Percentiles rank a stretch among this genome's conserved stretches.
phyloP scores from a whole-genome alignment of 2,329 filamentous ascomycete genomes.

The Colletotrichum eleusines region DNA sequence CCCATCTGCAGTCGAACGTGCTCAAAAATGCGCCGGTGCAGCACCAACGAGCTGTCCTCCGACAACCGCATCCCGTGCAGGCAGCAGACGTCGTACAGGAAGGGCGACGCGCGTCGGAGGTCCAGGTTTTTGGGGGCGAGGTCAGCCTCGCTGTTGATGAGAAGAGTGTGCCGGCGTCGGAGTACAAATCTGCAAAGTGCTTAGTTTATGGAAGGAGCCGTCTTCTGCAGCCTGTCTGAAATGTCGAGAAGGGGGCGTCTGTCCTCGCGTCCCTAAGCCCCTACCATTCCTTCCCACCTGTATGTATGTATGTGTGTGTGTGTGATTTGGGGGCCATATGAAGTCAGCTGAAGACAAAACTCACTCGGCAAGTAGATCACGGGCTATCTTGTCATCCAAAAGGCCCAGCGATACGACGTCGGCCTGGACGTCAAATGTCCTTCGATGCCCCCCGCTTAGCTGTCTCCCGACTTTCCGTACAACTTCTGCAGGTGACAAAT shows the following conservation, averaged over 20 bases:
- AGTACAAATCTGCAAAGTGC: slow-evolving; percentile 26
- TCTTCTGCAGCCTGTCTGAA: background rate
- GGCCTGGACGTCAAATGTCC: slow-evolving; percentile 33
- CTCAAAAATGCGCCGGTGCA: slow-evolving; percentile 56
- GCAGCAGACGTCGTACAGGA: slow-evolving; percentile 56
- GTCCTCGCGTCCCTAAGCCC: background rate
- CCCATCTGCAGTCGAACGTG: slow-evolving; percentile 54
- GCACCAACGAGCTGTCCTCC: slow-evolving; percentile 26
- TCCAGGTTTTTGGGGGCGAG: slow-evolving; percentile 41
- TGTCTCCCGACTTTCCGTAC: slow-evolving; percentile 37
- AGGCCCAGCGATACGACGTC: slow-evolving; percentile 34
- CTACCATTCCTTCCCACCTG: background rate
- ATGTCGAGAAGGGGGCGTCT: too few relatives aligned
- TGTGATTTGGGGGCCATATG: background rate
- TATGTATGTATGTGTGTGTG: background rate
- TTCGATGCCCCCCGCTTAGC: slow-evolving; percentile 34
- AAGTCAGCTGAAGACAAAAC: background rate
- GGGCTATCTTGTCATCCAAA: slow-evolving; percentile 30
- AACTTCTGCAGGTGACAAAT: slow-evolving; percentile 36
- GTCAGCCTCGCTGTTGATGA: slow-evolving; percentile 35
- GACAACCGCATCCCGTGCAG: slow-evolving; percentile 48
- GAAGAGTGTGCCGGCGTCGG: slow-evolving; percentile 29
- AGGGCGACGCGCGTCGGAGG: slow-evolving; percentile 52
- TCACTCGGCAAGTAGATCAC: slow-evolving; percentile 29
- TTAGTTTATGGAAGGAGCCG: background rate